Evolutionary conservation across 257 asterid genomes (phyloP).

Genomic region (Capsicum pubescens): DNA sequence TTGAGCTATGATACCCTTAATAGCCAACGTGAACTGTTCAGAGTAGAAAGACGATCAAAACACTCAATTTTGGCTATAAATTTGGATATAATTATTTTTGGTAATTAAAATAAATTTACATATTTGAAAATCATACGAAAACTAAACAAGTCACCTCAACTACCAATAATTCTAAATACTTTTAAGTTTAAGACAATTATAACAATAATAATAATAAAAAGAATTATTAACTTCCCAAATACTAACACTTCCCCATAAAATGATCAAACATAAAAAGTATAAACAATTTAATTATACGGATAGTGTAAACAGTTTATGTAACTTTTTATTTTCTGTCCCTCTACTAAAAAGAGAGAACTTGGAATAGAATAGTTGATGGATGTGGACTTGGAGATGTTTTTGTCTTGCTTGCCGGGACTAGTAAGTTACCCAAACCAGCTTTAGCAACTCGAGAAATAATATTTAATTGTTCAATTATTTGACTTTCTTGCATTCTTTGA

Average conservation of each 20-base stretch:
- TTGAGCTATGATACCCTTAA: neutral
- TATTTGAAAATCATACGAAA: too few species aligned
- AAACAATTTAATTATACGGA: neutral
- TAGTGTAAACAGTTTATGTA: neutral
- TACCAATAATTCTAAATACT: too few species aligned
- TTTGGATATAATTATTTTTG: too few species aligned
- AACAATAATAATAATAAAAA: too few species aligned
- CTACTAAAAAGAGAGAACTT: neutral
- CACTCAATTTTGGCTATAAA: too few species aligned
- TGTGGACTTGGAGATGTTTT: neutral
- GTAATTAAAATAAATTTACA: too few species aligned
- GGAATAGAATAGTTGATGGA: neutral
- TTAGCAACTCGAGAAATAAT: constrained; percentile 36
- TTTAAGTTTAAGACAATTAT: too few species aligned
- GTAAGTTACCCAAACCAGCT: constrained; percentile 30
- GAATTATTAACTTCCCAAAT: too few species aligned
- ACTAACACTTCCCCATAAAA: too few species aligned
- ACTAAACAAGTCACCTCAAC: too few species aligned
- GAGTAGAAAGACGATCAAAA: too few species aligned
- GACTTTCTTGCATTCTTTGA: constrained; percentile 39
- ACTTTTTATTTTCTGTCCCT: neutral
- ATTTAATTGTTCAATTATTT: constrained; percentile 17
- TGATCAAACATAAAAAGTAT: neutral
- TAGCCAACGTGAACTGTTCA: too few species aligned
- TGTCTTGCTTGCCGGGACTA: constrained; percentile 37